Evolutionary conservation across 352 stramenopile species (phyloP), one percentile per base, ranked within the genome.

Genomic region (Globisporangium iwayamae): DNA sequence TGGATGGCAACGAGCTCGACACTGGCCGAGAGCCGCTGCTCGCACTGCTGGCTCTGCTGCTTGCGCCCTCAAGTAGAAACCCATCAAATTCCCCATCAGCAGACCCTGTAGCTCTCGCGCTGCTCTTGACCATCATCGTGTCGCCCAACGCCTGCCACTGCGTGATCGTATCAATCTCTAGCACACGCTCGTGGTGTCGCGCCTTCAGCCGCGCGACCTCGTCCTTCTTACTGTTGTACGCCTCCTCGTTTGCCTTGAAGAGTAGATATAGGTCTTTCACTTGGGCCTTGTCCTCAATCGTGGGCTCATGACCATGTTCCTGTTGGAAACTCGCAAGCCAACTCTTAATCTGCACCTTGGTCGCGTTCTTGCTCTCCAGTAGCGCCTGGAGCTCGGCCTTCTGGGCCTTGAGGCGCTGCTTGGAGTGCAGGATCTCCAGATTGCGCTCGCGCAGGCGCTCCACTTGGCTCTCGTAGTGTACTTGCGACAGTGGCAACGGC

Each of bases 281-380:
- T 41, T 83, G 72, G 8, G 83, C 73, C 54, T 94, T 92, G 46
- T 94, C 85, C n/a, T 90, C 75, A n/a, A 91, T 84, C 25, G 72
- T 78, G 6, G 83, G 85, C 0, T 91, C 83, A 0, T 80, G 73
- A 0, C 69, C 66, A 54, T 89, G 65, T 39, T 71, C 63, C 11
- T 53, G 48, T 59, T 88, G 72, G 39, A 94, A 94, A 3, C 71
- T 71, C 8, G 67, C 56, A 18, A 94, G 70, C 85, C 83, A 94
- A 6, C 65, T 52, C 67, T 90, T 94, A 56, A 94, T 88, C 7
- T 60, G 52, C 0, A 50, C 62, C 66, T 94, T 94, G 7, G 79
- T 74, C 6, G 62, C 65, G 28, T 74, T 83, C 61, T 92, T 91
- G 4, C 38, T 53, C 34, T 76, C 72, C 14, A 76, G 45, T 8